Base-by-base conservation (phyloP, 75 land plant genomes). In the Pinus albicaulis region DNA sequence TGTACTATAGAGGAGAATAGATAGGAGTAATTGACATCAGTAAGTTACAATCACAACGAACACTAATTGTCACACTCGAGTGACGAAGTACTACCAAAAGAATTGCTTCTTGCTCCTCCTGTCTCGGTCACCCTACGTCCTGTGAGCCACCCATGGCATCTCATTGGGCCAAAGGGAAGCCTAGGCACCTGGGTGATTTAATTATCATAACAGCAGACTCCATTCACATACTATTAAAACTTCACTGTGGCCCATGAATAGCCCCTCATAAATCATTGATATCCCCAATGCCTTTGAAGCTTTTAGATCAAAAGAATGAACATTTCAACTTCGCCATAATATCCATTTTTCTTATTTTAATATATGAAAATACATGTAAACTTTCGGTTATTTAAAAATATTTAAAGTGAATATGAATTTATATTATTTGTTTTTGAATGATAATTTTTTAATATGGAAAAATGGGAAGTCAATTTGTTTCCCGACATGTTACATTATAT, bases 161-260 rank as follows among this genome's bases (percentile, higher is more conserved):
- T 20, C 48, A 17, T 36, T 7, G n/a, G 38, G 8, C 36, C 12
- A 66, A 20, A 41, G 31, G 38, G 16, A 26, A 66, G 71, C 48
- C 48, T 44, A 44, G 48, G 48, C 48, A 44, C 48, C 48, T 44
- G 48, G 6, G 48, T 44, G 48, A 44, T 5, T 44, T 8, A 34
- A 31, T 65, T 19, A 25, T 25, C 71, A 48, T 44, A n/a, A 38
- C 71, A 66, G 38, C 71, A 38, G 38, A 66, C 71, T 66, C 44
- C 20, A 36, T 66, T 38, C 36, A 66, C 8, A n/a, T 66, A 20
- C 7, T 26, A 19, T 8, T 10, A 23, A 8, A 13, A 61, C 23
- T 23, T 5, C 26, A 6, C 1, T 26, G 17, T 34, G 71, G 71
- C 52, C 71, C 71, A 66, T 10, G 15, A 0, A 62, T 62, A 62